Percentiles rank a stretch among this genome's conserved stretches.
Conservation (phyloP, 2,329 filamentous ascomycete species). For the Trichoderma harzianum region DNA sequence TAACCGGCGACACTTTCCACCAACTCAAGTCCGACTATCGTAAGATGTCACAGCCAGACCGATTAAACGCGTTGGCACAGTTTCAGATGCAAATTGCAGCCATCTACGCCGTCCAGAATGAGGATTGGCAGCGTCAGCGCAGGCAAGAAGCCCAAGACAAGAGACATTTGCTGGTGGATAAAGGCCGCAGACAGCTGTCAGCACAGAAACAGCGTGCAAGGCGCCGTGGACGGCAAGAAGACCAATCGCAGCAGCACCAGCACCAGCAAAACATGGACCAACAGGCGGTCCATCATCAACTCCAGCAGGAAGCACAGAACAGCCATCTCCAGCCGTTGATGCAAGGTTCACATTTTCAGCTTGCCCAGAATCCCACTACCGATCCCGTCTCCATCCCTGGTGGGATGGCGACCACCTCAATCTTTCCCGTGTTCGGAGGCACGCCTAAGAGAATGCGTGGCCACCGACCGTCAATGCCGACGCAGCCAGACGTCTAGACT, state of each 20-base stretch:
- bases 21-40: slow-evolving; percentile 44
- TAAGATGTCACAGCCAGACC: slow-evolving; percentile 40
- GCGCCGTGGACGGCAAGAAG: slow-evolving; percentile 27
- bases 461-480: slow-evolving; percentile 23
- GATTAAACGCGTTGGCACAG: slow-evolving; percentile 38
- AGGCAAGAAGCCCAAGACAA: slow-evolving; percentile 38
- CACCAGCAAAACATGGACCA: slow-evolving; percentile 23
- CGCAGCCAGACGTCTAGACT: slow-evolving; percentile 8
- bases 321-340: slow-evolving; percentile 30
- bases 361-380: slow-evolving; percentile 26
- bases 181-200: slow-evolving; percentile 28
- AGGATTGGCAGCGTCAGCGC: slow-evolving; percentile 40
- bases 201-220: slow-evolving; percentile 26
- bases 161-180: slow-evolving; percentile 38
- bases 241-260: slow-evolving; percentile 27
- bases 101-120: slow-evolving; percentile 44
- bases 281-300: slow-evolving; percentile 20
- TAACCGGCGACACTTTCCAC: slow-evolving; percentile 44
- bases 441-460: slow-evolving; percentile 32
- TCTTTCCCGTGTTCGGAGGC: slow-evolving; percentile 31
- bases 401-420: slow-evolving; percentile 23
- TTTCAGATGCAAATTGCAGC: slow-evolving; percentile 42
- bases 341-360: slow-evolving; percentile 29
- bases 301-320: slow-evolving; percentile 23
- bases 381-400: slow-evolving; percentile 29